phyloP scores from a whole-genome alignment of 202 grass and related monocot species.

The Bolboschoenoplectus hybrid region DNA sequence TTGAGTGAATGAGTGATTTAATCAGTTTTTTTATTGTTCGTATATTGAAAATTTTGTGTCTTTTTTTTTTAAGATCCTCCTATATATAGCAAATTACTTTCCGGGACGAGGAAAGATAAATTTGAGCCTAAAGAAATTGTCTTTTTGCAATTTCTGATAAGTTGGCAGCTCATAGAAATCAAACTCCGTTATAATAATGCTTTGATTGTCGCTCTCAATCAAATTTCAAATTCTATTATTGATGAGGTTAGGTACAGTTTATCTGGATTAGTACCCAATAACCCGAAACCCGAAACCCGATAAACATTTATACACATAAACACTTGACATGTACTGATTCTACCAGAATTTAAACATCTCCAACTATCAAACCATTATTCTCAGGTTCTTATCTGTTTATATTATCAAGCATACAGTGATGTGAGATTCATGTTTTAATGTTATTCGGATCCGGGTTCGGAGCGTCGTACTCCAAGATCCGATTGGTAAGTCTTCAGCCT shows the following conservation, averaged over 20 bases:
- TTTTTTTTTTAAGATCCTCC: neutral
- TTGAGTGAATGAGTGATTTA: neutral
- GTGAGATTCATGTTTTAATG: neutral
- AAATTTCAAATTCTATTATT: neutral
- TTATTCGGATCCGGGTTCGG: neutral
- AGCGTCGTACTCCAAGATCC: neutral
- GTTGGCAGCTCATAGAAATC: neutral
- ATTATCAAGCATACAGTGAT: neutral
- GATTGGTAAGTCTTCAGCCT: neutral
- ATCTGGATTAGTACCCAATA: neutral
- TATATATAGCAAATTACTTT: neutral
- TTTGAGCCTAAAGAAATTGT: too few relatives aligned
- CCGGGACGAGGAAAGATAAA: neutral
- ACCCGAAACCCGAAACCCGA: neutral
- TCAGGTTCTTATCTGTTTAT: neutral
- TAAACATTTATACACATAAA: neutral
- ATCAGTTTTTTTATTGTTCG: neutral
- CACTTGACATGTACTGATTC: neutral
- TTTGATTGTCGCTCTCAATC: neutral
- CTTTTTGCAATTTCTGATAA: neutral
- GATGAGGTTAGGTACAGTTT: constrained; percentile 2
- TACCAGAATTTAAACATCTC: neutral
- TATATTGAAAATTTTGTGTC: neutral
- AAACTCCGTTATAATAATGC: neutral
- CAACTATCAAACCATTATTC: neutral